Evolutionary conservation across 768 basidiomycete genomes (phyloP).

Genomic region (Suillus clintonianus): DNA sequence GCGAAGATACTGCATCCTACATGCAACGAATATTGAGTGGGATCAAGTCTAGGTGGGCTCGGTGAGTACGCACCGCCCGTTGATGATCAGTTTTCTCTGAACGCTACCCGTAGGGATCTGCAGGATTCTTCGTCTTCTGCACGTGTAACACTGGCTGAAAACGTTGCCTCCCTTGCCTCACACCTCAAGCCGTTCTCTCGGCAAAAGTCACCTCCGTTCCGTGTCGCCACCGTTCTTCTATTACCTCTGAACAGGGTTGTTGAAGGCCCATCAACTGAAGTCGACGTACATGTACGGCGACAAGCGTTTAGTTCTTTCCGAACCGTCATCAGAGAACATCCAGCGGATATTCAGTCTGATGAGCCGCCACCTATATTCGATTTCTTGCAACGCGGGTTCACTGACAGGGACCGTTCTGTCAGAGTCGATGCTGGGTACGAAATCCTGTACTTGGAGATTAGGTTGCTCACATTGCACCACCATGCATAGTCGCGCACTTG

Average conservation of each 20-base stretch:
- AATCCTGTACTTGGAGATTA: background rate
- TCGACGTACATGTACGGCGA: slow-evolving; percentile 48
- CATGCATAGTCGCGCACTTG: slow-evolving; percentile 42
- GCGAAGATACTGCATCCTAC: background rate
- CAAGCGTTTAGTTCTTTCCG: slow-evolving; percentile 43
- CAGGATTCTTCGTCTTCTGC: slow-evolving; percentile 28
- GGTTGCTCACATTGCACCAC: slow-evolving; percentile 12
- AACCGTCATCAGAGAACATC: slow-evolving; percentile 46
- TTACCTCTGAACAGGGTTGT: slow-evolving; percentile 22
- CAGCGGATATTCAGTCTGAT: slow-evolving; percentile 25
- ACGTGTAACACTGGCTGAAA: slow-evolving; percentile 35
- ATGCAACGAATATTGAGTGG: background rate
- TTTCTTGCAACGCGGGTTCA: slow-evolving; percentile 50
- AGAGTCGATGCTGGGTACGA: slow-evolving; percentile 68
- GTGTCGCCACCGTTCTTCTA: slow-evolving; percentile 33
- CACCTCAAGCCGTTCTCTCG: slow-evolving; percentile 26
- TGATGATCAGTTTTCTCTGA: background rate
- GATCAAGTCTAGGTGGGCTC: background rate
- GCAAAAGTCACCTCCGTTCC: slow-evolving; percentile 27
- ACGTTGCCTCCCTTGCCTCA: slow-evolving; percentile 18
- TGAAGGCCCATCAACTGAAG: slow-evolving; percentile 48
- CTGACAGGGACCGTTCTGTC: slow-evolving; percentile 56
- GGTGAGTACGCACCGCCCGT: background rate
- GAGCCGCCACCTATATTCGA: slow-evolving; percentile 35
- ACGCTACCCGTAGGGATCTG: slow-evolving; percentile 36